These are phyloP conservation scores for Sutorius eximius DNA, from an alignment of 1,284 basidiomycete genomes.

Conservation along the genomic window DNA sequence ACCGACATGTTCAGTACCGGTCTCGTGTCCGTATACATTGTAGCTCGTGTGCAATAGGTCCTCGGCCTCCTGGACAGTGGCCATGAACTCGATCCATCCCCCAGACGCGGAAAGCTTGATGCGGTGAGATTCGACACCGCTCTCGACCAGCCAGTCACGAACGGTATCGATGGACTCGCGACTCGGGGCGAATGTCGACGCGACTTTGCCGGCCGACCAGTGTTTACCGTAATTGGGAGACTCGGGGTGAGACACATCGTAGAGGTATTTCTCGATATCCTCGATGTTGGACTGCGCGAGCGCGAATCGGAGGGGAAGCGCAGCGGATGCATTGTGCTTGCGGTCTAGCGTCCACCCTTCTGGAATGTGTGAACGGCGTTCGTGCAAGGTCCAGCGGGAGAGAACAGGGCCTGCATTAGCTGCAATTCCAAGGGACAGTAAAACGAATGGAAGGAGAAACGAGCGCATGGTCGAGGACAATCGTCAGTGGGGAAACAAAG, in stretches of 20 bases:
- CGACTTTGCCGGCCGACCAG: constrained; percentile 42
- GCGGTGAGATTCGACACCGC: constrained; percentile 37
- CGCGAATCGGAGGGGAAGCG: constrained; percentile 45
- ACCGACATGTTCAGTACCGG: constrained; percentile 35
- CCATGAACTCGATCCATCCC: constrained; percentile 46
- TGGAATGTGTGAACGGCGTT: constrained; percentile 36
- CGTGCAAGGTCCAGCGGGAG: constrained; percentile 29
- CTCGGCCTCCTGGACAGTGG: constrained; percentile 46
- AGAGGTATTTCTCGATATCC: constrained; percentile 38
- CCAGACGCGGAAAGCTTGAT: constrained; percentile 35
- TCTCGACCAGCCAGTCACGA: constrained; percentile 38
- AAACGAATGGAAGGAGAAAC: constrained; percentile 28
- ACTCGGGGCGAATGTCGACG: constrained; percentile 44
- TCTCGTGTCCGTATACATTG: constrained; percentile 42
- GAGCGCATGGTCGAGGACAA: constrained; percentile 20
- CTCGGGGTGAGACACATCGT: constrained; percentile 46
- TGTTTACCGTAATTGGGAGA: constrained; percentile 49
- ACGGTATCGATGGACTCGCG: constrained; percentile 40
- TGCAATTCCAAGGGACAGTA: constrained; percentile 19
- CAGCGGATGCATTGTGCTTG: constrained; percentile 30
- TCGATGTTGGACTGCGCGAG: constrained; percentile 44
- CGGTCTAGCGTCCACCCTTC: constrained; percentile 36
- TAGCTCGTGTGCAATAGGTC: constrained; percentile 44
- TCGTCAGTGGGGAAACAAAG: not conserved
- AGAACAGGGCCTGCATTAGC: constrained; percentile 14